Evolutionary conservation across 441 rosid species (phyloP), one percentile per base, ranked within the genome.

Genomic region (Breynia disticha): DNA sequence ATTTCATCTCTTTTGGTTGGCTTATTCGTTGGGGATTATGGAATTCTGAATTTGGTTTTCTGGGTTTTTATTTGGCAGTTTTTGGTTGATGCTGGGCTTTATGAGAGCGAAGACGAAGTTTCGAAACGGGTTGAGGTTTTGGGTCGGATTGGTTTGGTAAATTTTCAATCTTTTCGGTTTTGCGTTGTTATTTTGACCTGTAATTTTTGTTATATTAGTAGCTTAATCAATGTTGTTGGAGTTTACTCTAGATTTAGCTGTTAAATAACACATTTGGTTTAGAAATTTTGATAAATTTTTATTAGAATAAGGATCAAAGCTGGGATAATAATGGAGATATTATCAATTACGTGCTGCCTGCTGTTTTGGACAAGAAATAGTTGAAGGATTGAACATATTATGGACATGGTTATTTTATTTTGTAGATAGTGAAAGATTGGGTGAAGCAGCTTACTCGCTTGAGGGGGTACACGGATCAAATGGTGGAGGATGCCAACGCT

Each of bases 401-500:
- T 22, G 16, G 35, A 37, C 11, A 11, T 47, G 9, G 54, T 51
- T 46, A 10, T 45, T 53, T 19, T 13, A 24, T 47, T 7, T 64
- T 17, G 35, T 67, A 76, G 90, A 73, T 83, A 62, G 85, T 67
- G 9, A 79, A 69, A 49, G 73, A 75, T 50, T 83, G 90, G 90
- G 87, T 83, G 62, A 83, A 79, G 73, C 78, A 73, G 39, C 67
- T 79, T 11, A 83, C 90, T 59, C 79, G 64, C 15, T 16, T 68
- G 52, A 73, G 73, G 52, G 85, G 90, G 1, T 83, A 77, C 72
- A 72, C 81, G 0, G 85, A 79, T 66, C 87, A 79, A 55, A 80
- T 79, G 84, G 81, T 81, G 68, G 87, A 83, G 57, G 86, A 80
- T 64, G 87, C 90, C 17, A 83, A 81, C 68, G 90, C 90, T 21